These are phyloP conservation scores for Ophiosphaerella korrae DNA, from an alignment of 2,329 filamentous ascomycete species.

Conservation along the genomic window DNA sequence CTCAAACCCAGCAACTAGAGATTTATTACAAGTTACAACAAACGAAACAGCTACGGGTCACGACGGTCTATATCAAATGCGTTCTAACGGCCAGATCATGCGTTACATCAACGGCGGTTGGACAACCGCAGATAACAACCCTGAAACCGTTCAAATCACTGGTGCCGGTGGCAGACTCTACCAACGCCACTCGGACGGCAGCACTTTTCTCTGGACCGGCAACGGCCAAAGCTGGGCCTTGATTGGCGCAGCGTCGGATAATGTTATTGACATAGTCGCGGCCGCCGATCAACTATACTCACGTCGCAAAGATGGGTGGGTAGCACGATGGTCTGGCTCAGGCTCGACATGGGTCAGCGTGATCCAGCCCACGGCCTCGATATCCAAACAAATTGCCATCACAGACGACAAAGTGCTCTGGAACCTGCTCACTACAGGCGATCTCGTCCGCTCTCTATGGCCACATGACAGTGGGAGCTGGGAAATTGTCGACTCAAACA, in stretches of 20 bases:
- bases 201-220: slow-evolving; percentile 28
- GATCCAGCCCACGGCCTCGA: slow-evolving; percentile 21
- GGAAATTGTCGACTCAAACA: slow-evolving; percentile 30
- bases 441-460: slow-evolving; percentile 31
- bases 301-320: slow-evolving; percentile 36
- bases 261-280: slow-evolving; percentile 34
- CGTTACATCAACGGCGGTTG: slow-evolving; percentile 24
- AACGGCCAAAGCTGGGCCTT: slow-evolving; percentile 24
- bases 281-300: slow-evolving; percentile 33
- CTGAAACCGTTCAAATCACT: slow-evolving; percentile 32
- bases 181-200: slow-evolving; percentile 36
- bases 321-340: slow-evolving; percentile 29
- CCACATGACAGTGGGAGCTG: slow-evolving; percentile 26
- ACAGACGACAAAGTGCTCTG: slow-evolving; percentile 32
- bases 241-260: slow-evolving; percentile 26
- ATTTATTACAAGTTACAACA: slow-evolving; percentile 27
- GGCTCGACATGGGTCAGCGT: slow-evolving; percentile 29
- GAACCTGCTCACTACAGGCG: slow-evolving; percentile 31
- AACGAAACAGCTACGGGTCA: slow-evolving; percentile 5
- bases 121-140: slow-evolving; percentile 30
- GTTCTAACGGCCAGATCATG: slow-evolving; percentile 30
- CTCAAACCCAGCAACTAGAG: slow-evolving; percentile 18
- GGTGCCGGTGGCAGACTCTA: slow-evolving; percentile 30
- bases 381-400: slow-evolving; percentile 29
- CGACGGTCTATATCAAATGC: slow-evolving; percentile 36